Evolutionary conservation across 768 basidiomycete genomes (phyloP), one percentile per base, ranked within the genome.

Genomic region (Tubosaeta brunneosetosa): DNA sequence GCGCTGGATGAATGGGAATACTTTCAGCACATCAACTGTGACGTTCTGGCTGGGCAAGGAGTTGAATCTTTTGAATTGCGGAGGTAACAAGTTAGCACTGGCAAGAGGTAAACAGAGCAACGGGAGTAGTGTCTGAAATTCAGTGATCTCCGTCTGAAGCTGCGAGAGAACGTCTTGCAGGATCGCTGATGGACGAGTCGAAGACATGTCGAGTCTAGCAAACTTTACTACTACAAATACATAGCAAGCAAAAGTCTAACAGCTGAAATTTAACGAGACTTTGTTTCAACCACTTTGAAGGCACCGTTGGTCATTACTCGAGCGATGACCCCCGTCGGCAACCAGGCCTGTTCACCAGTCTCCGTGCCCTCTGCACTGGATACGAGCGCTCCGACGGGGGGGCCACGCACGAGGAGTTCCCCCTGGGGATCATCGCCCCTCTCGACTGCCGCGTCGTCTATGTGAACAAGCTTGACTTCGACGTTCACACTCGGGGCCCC

Each of bases 401-500:
- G 91, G 4, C 92, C 92, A 9, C 88, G 76, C 12, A 90, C 76
- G 33, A 78, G 51, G 42, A 92, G 68, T 25, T 66, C 62, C 1
- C 90, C 91, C 7, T 63, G 68, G 2, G 89, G 88, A 59, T 91
- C 86, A 3, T 58, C 77, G 3, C 87, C 89, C 3, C 60, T 69
- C 64, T 90, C 90, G 8, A 91, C 73, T 10, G 69, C 66, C 1
- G 73, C 74, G 49, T 94, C 90, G 40, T 85, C 74, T 10, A 90
- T 79, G 0, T 77, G 84, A 0, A 77, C 63, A n/a, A 97, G 75
- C 64, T 92, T 87, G 6, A 80, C 83, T 67, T 97, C 94, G 0
- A 93, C 74, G 61, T 94, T 94, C 49, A 85, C 76, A n/a, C 83
- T 80, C 3, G 94, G 94, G 3, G 92, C 85, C 4, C 93, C 94